A percentile compares a stretch with the other conserved stretches of the same genome.
phyloP scores from a whole-genome alignment of 2,329 filamentous ascomycete genomes.

The Harringtonia lauricola region DNA sequence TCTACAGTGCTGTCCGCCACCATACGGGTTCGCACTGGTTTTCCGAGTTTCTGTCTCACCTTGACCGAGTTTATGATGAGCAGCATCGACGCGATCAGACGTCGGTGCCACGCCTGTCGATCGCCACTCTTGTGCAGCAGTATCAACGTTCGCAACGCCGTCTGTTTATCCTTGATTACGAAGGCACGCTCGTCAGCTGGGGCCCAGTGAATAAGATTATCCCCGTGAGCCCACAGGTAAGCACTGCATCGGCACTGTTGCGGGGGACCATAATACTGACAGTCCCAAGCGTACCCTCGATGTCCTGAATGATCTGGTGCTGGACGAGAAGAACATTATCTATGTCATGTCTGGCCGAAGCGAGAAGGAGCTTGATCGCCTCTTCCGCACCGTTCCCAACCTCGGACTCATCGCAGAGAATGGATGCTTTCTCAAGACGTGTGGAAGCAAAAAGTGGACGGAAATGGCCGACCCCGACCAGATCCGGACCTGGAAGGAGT shows the following conservation, averaged over 20 bases:
- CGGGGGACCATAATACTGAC: background rate
- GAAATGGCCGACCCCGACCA: conserved; percentile 63
- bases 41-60: conserved; percentile 56
- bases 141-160: conserved; percentile 59
- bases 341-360: conserved; percentile 90
- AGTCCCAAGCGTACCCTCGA: conserved; percentile 61
- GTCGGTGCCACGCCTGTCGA: conserved; percentile 73
- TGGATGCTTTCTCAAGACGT: conserved; percentile 76
- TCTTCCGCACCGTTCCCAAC: conserved; percentile 74
- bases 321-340: conserved; percentile 72
- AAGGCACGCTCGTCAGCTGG: conserved; percentile 83
- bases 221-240: conserved; percentile 64
- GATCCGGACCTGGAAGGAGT: conserved; percentile 70
- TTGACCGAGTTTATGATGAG: conserved; percentile 70
- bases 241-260: background rate
- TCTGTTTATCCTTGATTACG: conserved; percentile 86
- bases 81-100: conserved; percentile 77
- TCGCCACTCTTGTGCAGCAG: conserved; percentile 49
- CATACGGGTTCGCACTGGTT: conserved; percentile 86
- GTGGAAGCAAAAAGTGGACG: conserved; percentile 58
- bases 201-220: conserved; percentile 77
- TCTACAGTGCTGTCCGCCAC: conserved; percentile 63
- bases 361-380: conserved; percentile 75
- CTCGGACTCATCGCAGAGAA: conserved; percentile 91
- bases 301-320: conserved; percentile 68